Evolutionary conservation across 768 basidiomycete genomes (phyloP).

Genomic region (Krasilnikovozyma curviuscula): DNA sequence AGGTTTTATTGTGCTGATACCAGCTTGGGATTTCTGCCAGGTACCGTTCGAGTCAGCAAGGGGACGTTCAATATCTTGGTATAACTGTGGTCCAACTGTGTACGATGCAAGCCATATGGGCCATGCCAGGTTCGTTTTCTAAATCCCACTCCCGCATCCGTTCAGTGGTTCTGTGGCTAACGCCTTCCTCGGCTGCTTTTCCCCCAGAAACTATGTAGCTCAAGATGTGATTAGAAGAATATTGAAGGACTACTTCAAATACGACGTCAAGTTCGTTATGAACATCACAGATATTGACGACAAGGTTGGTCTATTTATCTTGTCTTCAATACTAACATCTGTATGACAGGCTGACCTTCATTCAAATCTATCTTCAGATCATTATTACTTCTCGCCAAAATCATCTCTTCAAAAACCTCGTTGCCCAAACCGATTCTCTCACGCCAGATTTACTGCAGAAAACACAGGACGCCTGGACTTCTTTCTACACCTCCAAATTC

Average conservation of each 20-base stretch:
- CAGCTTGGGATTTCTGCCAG: conserved; percentile 7
- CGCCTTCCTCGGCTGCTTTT: neutral
- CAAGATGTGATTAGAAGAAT: conserved; percentile 81
- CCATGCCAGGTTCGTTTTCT: conserved; percentile 57
- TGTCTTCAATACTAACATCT: neutral
- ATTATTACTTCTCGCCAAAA: conserved; percentile 66
- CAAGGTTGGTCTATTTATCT: conserved; percentile 42
- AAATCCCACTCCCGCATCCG: neutral
- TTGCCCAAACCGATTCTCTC: conserved; percentile 33
- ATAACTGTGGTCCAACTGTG: conserved; percentile 96
- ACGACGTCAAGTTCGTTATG: conserved; percentile 97
- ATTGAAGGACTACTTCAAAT: conserved; percentile 86
- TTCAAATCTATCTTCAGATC: conserved; percentile 42
- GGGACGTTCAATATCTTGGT: conserved; percentile 58
- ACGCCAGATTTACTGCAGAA: conserved; percentile 40
- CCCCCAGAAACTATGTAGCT: conserved; percentile 74
- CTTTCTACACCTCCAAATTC: conserved; percentile 41
- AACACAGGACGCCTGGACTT: conserved; percentile 44
- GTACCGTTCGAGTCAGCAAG: conserved; percentile 20
- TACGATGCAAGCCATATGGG: conserved; percentile 98
- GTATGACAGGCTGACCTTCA: neutral
- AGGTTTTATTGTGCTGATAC: neutral
- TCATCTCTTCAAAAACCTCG: conserved; percentile 25
- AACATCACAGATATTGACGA: conserved; percentile 99
- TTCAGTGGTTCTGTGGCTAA: neutral